Evolutionary conservation across 441 rosid species (phyloP).

Genomic region (Pelargonium fulgidum): DNA sequence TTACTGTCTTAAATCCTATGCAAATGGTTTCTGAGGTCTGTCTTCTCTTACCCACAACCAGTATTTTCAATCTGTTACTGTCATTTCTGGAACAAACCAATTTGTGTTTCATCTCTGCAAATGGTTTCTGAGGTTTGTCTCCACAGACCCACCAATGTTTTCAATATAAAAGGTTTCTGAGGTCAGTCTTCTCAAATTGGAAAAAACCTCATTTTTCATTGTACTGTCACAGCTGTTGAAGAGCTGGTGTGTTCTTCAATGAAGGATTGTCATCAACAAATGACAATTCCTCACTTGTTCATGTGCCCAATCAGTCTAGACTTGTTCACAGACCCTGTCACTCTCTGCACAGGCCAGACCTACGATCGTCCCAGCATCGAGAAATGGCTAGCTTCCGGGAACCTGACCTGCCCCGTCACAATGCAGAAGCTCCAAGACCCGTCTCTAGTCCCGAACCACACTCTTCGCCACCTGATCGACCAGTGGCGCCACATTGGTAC

Average conservation of each 20-base stretch:
- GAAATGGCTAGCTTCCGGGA: constrained; percentile 52
- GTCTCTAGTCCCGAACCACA: constrained; percentile 48
- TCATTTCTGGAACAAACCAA: no score
- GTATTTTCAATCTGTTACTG: constrained; percentile 1
- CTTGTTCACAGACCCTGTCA: constrained; percentile 55
- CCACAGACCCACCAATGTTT: constrained; percentile 6
- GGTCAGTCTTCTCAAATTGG: constrained; percentile 7
- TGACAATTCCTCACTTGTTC: constrained; percentile 46
- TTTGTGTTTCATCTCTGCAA: no score
- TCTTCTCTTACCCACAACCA: background rate
- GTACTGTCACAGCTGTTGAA: no score
- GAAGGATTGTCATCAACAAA: constrained; percentile 22
- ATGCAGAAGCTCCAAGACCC: constrained; percentile 57
- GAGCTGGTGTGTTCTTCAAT: constrained; percentile 19
- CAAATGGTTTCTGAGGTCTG: constrained; percentile 14
- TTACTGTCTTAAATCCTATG: background rate
- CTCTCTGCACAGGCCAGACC: constrained; percentile 61
- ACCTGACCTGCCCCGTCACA: constrained; percentile 59
- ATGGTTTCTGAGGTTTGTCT: constrained; percentile 7
- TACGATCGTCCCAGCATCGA: constrained; percentile 57
- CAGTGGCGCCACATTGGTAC: constrained; percentile 40
- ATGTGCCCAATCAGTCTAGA: constrained; percentile 61
- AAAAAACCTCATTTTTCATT: no score
- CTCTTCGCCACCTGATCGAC: constrained; percentile 48
- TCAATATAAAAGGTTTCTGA: background rate